Evolutionary conservation across 208 protist genomes (phyloP).

Genomic region (Trypanosomatidae sp.): DNA sequence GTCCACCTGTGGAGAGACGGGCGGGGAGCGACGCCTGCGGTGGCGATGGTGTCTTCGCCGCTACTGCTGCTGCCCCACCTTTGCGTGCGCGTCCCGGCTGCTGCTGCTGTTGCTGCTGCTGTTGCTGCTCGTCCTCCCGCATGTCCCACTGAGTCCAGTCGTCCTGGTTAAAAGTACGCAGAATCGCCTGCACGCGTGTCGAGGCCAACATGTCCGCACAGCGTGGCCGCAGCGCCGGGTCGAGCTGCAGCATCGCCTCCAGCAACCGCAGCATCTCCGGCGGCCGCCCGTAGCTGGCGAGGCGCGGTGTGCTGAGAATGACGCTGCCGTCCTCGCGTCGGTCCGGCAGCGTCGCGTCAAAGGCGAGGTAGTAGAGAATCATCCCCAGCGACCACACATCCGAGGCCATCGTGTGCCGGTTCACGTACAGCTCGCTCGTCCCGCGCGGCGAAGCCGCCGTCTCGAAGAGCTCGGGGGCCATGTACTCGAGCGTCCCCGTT

Average conservation of each 20-base stretch:
- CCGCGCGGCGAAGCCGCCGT: slow-evolving; percentile 22
- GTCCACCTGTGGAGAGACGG: no score
- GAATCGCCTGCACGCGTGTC: slow-evolving; percentile 70
- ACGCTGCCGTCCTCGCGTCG: slow-evolving; percentile 49
- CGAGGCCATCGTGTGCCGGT: slow-evolving; percentile 66
- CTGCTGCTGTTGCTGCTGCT: slow-evolving; percentile 1
- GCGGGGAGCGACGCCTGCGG: no score
- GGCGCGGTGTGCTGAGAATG: slow-evolving; percentile 35
- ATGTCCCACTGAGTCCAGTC: slow-evolving; percentile 30
- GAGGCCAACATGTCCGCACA: slow-evolving; percentile 80
- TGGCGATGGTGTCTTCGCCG: no score
- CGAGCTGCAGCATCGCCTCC: slow-evolving; percentile 72
- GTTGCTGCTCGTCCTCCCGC: slow-evolving; percentile 20
- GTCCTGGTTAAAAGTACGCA: slow-evolving; percentile 65
- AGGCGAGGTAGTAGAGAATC: slow-evolving; percentile 86
- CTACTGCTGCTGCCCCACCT: no score
- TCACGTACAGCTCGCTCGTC: slow-evolving; percentile 39
- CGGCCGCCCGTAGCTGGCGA: slow-evolving; percentile 43
- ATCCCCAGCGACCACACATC: slow-evolving; percentile 91
- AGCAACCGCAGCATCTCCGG: slow-evolving; percentile 83
- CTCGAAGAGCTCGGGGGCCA: slow-evolving; percentile 89
- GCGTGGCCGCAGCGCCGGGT: slow-evolving; percentile 61
- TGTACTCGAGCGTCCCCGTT: slow-evolving; percentile 90
- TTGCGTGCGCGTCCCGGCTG: no score
- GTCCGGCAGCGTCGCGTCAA: slow-evolving; percentile 51